Base-by-base conservation (phyloP, 1,284 basidiomycete species). In the Papiliotrema fonsecae region DNA sequence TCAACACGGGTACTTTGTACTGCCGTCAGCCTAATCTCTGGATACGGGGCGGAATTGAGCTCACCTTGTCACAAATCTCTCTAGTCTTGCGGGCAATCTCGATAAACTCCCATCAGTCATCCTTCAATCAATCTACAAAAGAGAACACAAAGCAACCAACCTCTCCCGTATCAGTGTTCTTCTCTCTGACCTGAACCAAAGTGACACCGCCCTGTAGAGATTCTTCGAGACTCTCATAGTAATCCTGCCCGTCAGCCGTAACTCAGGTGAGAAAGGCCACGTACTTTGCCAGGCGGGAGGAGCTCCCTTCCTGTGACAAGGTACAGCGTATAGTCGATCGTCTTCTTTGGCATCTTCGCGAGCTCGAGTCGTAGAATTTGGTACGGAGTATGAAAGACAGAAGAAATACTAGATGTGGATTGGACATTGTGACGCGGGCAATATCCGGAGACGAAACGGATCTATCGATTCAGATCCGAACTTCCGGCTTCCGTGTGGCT, bases 161-260 rank as follows among this genome's bases (percentile, higher is more conserved):
- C 72, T 91, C 86, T 24, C 79, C 79, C 0, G 88, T 91, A 55
- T 90, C 88, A 0, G 79, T 72, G 7, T 80, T 73, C 72, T 96
- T 96, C 73, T 94, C 91, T 39, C 91, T 79, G 13, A 94, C 79
- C 71, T 97, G 93, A 0, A 96, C 88, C 30, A 94, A 66, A 0
- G 88, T 91, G 0, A 96, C 91, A 13, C 91, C 87, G 22, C 91
- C 90, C 63, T 83, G 75, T 7, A 93, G 75, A 2, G 90, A 81
- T 83, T 87, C 82, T 77, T 89, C 87, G 46, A 96, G 77, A 25
- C 80, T 84, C 60, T 85, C 77, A 41, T 82, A 78, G 73, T 89
- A 92, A 56, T 83, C 77, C 87, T 89, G 28, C 43, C 21, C 42
- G 27, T 39, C 38, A 63, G 41, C 39, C 25, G 31, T 41, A 57